A percentile compares a stretch with the other conserved stretches of the same genome.
phyloP scores from a whole-genome alignment of 1,139 yeast genomes.

The Ogataea hybrid region DNA sequence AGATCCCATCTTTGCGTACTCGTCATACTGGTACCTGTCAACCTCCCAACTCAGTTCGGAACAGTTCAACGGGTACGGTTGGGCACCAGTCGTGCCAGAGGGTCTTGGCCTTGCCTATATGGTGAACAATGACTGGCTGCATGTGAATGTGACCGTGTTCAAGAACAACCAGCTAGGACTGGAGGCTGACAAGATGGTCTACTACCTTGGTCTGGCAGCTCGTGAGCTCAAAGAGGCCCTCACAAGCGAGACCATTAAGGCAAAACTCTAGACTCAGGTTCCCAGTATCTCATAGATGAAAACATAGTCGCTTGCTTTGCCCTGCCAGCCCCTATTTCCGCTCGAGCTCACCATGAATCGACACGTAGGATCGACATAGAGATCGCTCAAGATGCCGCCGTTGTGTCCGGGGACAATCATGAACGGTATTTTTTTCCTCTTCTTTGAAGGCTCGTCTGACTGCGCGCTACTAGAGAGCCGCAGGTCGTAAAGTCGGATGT shows the following conservation, averaged over 20 bases:
- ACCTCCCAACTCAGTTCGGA: constrained; percentile 91
- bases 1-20: constrained; percentile 75
- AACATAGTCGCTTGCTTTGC: constrained; percentile 73
- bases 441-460: constrained; percentile 21
- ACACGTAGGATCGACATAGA: constrained; percentile 81
- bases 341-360: constrained; percentile 87
- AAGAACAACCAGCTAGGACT: constrained; percentile 58
- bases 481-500: constrained; percentile 80
- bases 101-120: constrained; percentile 95
- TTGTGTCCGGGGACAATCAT: constrained; percentile 64
- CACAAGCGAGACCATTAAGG: constrained; percentile 21
- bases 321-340: constrained; percentile 96
- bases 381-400: constrained; percentile 54
- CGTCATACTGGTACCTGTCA: constrained; percentile 82
- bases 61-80: constrained; percentile 90
- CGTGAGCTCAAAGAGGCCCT: constrained; percentile 76
- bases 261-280: constrained; percentile 17
- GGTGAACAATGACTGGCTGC: constrained; percentile 82
- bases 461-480: constrained; percentile 46
- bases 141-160: constrained; percentile 81
- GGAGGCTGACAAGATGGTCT: constrained; percentile 63
- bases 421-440: constrained; percentile 46
- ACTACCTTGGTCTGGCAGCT: constrained; percentile 75
- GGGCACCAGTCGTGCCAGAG: constrained; percentile 92
- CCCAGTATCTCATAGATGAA: constrained; percentile 68